A percentile compares a stretch with the other conserved stretches of the same genome.
Conservation (phyloP, 108 stramenopile species). For the Skeletonema tropicum region DNA sequence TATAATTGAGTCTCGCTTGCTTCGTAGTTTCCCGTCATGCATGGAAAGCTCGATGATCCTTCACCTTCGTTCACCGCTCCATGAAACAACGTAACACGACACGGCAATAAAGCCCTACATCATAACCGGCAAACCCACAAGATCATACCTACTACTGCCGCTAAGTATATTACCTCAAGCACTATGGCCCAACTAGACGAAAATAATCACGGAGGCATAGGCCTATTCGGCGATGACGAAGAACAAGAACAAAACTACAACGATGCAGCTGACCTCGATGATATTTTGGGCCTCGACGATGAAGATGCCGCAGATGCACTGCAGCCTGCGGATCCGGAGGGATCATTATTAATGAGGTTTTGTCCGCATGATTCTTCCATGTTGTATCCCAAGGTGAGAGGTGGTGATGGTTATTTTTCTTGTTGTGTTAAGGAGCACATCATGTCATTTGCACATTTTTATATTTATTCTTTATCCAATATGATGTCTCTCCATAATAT, state of each 20-base stretch:
- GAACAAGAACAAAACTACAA: conserved; percentile 51
- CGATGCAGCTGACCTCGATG: conserved; percentile 67
- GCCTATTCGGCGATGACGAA: conserved; percentile 58
- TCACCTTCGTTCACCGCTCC: too few relatives aligned
- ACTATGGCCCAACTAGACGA: neutral
- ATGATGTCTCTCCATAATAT: neutral
- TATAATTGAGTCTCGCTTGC: too few relatives aligned
- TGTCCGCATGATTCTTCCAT: conserved; percentile 92
- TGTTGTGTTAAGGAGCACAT: neutral
- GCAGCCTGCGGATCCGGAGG: conserved; percentile 24
- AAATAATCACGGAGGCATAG: neutral
- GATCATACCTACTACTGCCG: too few relatives aligned
- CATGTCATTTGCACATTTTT: too few relatives aligned
- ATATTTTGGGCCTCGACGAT: conserved; percentile 58
- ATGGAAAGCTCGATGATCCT: too few relatives aligned
- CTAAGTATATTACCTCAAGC: neutral
- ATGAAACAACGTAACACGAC: too few relatives aligned
- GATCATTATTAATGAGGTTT: conserved; percentile 82
- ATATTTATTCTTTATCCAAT: neutral
- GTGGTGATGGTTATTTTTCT: neutral
- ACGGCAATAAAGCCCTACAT: too few relatives aligned
- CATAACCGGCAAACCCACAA: too few relatives aligned
- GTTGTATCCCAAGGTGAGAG: conserved; percentile 88
- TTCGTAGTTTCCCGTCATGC: too few relatives aligned
- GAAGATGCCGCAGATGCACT: conserved; percentile 22